Evolutionary conservation across 2,329 filamentous ascomycete genomes (phyloP).

Genomic region (Fonsecaea erecta): DNA sequence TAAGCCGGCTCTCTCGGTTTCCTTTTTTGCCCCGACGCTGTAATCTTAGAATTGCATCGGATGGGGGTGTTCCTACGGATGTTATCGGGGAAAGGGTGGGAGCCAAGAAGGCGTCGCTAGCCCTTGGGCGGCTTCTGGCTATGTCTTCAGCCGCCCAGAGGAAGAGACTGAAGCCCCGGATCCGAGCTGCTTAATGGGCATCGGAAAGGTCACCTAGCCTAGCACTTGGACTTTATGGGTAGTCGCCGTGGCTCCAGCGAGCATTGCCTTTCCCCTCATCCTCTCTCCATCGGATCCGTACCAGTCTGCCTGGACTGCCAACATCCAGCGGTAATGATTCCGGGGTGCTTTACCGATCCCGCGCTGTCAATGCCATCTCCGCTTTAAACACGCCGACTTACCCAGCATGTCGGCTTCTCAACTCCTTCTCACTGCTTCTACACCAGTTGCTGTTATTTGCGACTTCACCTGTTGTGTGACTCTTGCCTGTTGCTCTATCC

Average conservation of each 20-base stretch:
- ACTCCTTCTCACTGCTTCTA: neutral
- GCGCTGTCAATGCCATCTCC: conserved; percentile 5
- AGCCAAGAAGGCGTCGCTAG: neutral
- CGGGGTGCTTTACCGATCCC: conserved; percentile 27
- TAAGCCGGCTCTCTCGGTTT: neutral
- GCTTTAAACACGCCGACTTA: conserved; percentile 15
- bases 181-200: neutral
- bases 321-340: conserved; percentile 17
- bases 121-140: neutral
- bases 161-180: neutral
- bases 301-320: neutral
- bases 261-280: neutral
- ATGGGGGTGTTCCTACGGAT: neutral
- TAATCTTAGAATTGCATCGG: neutral
- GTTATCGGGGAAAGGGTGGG: neutral
- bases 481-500: neutral
- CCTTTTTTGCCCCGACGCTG: too few species aligned
- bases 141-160: conserved; percentile 3
- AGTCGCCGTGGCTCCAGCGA: neutral
- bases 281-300: conserved; percentile 29
- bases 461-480: conserved; percentile 1
- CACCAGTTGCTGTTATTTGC: neutral
- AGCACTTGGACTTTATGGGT: neutral
- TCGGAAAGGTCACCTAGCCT: conserved; percentile 12
- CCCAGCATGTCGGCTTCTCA: neutral